Evolutionary conservation across 805 yeast species (phyloP).

Genomic region (Starmerella kuoi): DNA sequence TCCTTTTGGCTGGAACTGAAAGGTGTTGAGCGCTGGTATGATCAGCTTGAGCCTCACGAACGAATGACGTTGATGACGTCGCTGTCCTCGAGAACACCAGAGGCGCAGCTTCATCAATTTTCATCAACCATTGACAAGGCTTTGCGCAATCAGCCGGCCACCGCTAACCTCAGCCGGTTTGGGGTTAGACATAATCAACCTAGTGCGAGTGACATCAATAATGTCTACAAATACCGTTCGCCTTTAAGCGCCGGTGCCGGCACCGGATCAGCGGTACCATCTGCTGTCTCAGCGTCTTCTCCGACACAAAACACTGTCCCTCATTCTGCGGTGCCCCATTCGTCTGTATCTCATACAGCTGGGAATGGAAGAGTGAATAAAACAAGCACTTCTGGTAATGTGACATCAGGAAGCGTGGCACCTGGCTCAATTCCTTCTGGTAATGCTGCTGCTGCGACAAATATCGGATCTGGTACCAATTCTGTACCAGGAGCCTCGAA

Average conservation of each 20-base stretch:
- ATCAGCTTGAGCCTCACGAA: constrained; percentile 29
- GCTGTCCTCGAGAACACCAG: constrained; percentile 26
- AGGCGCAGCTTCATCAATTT: constrained; percentile 18
- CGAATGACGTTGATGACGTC: constrained; percentile 31
- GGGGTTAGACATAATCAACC: constrained; percentile 11
- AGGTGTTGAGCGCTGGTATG: constrained; percentile 33
- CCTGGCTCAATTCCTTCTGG: too few species aligned
- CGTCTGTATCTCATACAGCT: too few species aligned
- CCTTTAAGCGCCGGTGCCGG: constrained; percentile 4
- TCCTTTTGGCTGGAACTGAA: constrained; percentile 20
- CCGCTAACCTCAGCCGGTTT: constrained; percentile 17
- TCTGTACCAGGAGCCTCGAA: too few species aligned
- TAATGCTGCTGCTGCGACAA: too few species aligned
- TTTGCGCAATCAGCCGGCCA: constrained; percentile 2
- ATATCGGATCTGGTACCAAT: too few species aligned
- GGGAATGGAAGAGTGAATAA: too few species aligned
- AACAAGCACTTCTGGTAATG: too few species aligned
- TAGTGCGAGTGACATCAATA: background rate
- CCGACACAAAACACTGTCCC: too few species aligned
- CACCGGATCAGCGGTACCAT: too few species aligned
- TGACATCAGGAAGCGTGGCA: too few species aligned
- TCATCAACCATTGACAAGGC: constrained; percentile 11
- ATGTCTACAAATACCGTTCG: constrained; percentile 11
- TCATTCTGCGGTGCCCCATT: too few species aligned
- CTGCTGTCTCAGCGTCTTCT: too few species aligned